Conservation (phyloP, 208 protist genomes). For the Angomonas ambiguus region DNA sequence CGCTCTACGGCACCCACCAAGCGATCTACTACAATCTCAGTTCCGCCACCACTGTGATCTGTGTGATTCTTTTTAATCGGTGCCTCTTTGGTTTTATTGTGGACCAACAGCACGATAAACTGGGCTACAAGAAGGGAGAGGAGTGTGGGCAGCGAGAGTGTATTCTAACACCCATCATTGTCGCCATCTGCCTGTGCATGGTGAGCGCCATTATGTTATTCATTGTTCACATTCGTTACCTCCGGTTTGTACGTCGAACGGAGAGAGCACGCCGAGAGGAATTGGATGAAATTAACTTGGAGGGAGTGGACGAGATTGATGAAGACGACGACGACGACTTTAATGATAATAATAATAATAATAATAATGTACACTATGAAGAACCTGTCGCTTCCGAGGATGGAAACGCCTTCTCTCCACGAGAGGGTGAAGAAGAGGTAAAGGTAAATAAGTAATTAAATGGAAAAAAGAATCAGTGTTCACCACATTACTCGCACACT, state of each 20-base stretch:
- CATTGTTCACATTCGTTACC: conserved; percentile 53
- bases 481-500: no score
- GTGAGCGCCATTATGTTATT: conserved; percentile 26
- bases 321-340: neutral
- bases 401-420: neutral
- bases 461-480: no score
- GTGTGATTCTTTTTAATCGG: conserved; percentile 65
- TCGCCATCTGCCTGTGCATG: conserved; percentile 30
- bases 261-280: neutral
- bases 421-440: neutral
- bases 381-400: no score
- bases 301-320: neutral
- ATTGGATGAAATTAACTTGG: neutral
- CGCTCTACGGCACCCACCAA: conserved; percentile 42
- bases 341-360: neutral
- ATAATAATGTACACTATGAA: neutral
- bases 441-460: no score
- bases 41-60: conserved; percentile 50
- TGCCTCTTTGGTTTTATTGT: conserved; percentile 56
- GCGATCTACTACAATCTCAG: conserved; percentile 62
- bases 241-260: conserved; percentile 26
- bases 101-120: conserved; percentile 44
- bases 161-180: conserved; percentile 38
- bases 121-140: conserved; percentile 19
- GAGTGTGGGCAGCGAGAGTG: conserved; percentile 42